Evolutionary conservation across 2,329 filamentous ascomycete species (phyloP), one percentile per base, ranked within the genome.

Genomic region (Paracamarosporium sp.): DNA sequence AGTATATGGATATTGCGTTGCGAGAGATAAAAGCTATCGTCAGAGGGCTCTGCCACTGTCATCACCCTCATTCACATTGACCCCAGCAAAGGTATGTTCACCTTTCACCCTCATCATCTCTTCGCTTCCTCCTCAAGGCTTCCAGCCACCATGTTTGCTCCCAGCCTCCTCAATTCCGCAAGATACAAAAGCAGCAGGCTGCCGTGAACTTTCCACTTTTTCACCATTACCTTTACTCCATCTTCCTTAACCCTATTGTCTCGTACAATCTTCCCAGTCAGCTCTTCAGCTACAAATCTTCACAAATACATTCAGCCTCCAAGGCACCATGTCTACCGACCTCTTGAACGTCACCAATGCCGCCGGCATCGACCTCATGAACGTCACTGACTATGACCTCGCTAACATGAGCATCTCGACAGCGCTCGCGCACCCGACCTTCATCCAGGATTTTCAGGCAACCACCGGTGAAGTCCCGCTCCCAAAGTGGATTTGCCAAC

Each of bases 21-120:
- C 41, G 44, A 13, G 22, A 41, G 31, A 36, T 47, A 33, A 24
- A 12, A n/a, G 6, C n/a, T 11, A 20, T 24, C 20, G 20, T 25
- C 13, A 22, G 25, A 9, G 31, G 22, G 28, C 15, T 40, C 27
- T 27, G 24, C 20, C 28, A 44, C 15, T 17, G 17, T 40, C 38
- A 53, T n/a, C 9, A 12, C 38, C 50, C 33, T 35, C 56, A 57
- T 59, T 63, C 59, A 59, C 59, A 25, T 55, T 50, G 33, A 25
- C 52, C 30, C 45, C 45, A 62, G 28, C 30, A 52, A 27, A 61
- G 60, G 65, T 68, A 67, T 53, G 67, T 46, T 36, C 41, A 45
- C 22, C 11, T 27, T 9, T 50, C 47, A 50, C 20, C 24, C 20
- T 50, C 35, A 20, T 50, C 53, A 35, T 24, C 4, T 11, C 43